Base-by-base conservation (phyloP, 2,329 filamentous ascomycete species). In the Epichloe uncinata region DNA sequence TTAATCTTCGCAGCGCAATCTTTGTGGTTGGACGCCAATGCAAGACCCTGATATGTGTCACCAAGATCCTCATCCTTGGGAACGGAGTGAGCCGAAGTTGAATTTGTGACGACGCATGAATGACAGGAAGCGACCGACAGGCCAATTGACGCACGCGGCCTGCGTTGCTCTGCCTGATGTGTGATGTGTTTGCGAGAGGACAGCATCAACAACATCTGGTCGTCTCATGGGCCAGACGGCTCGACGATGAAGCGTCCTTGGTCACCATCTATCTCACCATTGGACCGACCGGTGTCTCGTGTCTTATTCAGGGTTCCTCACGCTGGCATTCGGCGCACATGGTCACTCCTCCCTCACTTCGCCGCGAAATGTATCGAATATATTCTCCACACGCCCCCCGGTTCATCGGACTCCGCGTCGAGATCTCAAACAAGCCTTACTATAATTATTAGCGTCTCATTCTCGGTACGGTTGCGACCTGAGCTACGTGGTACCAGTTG, bases 1-100 rank as follows among this genome's bases (percentile, higher is more conserved):
- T 42, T 35, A 16, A 42, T 34, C 33, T 40, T 44, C 26, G 40
- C 36, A 26, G 34, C 37, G 40, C 48, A 46, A 30, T 46, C 37
- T 20, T 37, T 33, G 37, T 35, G 42, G 48, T 46, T 46, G 37
- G 37, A 30, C 36, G 37, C 48, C 42, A 47, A 43, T 50, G 37
- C 44, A 50, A 34, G 44, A 46, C 42, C 36, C 48, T 45, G 33
- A 22, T 30, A 13, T 34, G 49, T 50, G 49, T 42, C 37, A 47
- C 45, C 18, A n/a, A 3, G 26, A 36, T 33, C n/a, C 40, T 18
- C 33, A 50, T 42, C 33, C 38, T 36, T 42, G 45, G 45, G 45
- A 6, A 22, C 16, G 43, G 20, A 16, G 36, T 26, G 37, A 6
- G 26, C 37, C 38, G 33, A 20, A 36, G 15, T 20, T 22, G 30